phyloP scores from a whole-genome alignment of 2,329 filamentous ascomycete genomes.

The Paecilomyces formosus region DNA sequence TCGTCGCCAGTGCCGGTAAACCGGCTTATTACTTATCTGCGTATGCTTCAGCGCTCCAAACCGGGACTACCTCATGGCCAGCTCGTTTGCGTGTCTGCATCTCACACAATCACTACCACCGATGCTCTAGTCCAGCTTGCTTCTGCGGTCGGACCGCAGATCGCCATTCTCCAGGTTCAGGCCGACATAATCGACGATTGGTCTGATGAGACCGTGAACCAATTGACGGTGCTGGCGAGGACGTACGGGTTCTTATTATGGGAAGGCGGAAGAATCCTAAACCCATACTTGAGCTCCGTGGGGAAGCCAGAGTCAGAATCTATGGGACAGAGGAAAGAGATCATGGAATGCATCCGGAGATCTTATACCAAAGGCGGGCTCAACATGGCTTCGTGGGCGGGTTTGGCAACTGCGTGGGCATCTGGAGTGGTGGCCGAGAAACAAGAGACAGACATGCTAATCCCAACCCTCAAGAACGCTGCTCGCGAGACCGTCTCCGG shows the following conservation, averaged over 20 bases:
- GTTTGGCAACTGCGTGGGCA: constrained; percentile 31
- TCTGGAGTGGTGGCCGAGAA: constrained; percentile 25
- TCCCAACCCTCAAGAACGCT: constrained; percentile 35
- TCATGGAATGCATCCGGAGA: constrained; percentile 28
- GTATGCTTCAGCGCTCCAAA: constrained; percentile 24
- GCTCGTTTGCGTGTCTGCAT: constrained; percentile 41
- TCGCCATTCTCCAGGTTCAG: constrained; percentile 55
- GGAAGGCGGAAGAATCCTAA: constrained; percentile 33
- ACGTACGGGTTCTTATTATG: constrained; percentile 32
- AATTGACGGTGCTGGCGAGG: constrained; percentile 26
- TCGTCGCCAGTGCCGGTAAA: constrained; percentile 17
- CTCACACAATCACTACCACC: constrained; percentile 51
- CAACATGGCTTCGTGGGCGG: constrained; percentile 31
- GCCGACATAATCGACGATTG: constrained; percentile 57
- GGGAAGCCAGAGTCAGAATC: constrained; percentile 18
- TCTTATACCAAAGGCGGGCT: constrained; percentile 32
- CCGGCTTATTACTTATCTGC: constrained; percentile 30
- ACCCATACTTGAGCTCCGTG: constrained; percentile 25
- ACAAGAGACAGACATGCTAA: constrained; percentile 33
- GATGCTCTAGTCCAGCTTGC: constrained; percentile 49
- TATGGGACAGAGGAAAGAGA: constrained; percentile 21
- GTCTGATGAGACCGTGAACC: constrained; percentile 45
- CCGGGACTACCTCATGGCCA: constrained; percentile 29
- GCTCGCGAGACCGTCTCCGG: constrained; percentile 33
- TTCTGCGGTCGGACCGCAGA: constrained; percentile 52